A percentile compares a stretch with the other conserved stretches of the same genome.
Evolutionary conservation across 2,329 filamentous ascomycete genomes (phyloP).

Genomic region (Pseudogymnoascus sp.): DNA sequence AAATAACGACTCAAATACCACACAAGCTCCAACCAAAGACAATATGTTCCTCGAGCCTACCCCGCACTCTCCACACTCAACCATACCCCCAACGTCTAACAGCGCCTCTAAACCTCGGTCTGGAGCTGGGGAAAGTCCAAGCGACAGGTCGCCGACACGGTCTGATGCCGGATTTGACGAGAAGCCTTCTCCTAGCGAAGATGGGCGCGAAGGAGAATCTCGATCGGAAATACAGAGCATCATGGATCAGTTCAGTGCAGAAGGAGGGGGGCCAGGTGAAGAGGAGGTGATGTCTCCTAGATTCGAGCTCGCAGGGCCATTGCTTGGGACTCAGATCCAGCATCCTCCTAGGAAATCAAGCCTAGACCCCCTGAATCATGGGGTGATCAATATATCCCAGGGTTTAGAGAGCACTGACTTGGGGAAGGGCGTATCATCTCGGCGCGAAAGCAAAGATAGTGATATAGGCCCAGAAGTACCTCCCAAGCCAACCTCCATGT

Average conservation of each 20-base stretch:
- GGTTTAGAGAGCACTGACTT: conserved; percentile 21
- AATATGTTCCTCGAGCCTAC: conserved; percentile 40
- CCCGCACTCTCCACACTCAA: conserved; percentile 35
- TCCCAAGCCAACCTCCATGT: conserved; percentile 31
- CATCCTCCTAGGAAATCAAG: conserved; percentile 83
- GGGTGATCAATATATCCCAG: conserved; percentile 17
- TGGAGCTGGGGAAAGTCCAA: conserved; percentile 30
- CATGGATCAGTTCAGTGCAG: conserved; percentile 88
- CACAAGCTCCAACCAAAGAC: conserved; percentile 15
- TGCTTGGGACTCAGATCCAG: conserved; percentile 55
- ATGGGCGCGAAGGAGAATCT: conserved; percentile 59
- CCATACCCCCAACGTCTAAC: conserved; percentile 30
- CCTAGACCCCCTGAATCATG: conserved; percentile 55
- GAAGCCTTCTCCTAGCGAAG: conserved; percentile 47
- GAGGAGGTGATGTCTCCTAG: conserved; percentile 90
- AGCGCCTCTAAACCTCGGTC: conserved; percentile 25
- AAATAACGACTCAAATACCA: neutral
- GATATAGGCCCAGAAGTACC: conserved; percentile 31
- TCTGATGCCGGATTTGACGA: conserved; percentile 51
- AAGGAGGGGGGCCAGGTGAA: conserved; percentile 58
- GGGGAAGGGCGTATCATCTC: neutral
- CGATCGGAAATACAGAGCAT: conserved; percentile 90
- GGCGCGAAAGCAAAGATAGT: conserved; percentile 20
- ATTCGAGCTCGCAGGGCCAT: conserved; percentile 71
- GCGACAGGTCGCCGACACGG: conserved; percentile 40